phyloP scores from a whole-genome alignment of 371 early-diverging fungal genomes.

The Apophysomyces variabilis region DNA sequence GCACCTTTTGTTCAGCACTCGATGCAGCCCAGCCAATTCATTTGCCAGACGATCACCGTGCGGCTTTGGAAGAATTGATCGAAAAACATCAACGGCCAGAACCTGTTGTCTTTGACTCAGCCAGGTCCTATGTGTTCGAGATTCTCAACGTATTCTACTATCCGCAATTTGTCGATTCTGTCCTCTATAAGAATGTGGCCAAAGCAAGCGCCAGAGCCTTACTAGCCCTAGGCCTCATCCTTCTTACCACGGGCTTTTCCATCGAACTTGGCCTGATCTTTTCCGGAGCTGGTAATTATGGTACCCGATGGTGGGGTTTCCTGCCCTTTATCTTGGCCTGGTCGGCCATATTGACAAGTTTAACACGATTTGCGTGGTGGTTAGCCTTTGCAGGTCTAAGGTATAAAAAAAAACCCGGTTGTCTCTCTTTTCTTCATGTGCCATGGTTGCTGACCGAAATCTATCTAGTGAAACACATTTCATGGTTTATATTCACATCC shows the following conservation, averaged over 20 bases:
- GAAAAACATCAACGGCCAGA: constrained; percentile 50
- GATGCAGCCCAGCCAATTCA: constrained; percentile 50
- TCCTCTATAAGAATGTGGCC: constrained; percentile 42
- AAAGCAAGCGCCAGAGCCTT: constrained; percentile 24
- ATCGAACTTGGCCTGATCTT: constrained; percentile 48
- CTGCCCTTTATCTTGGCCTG: constrained; percentile 49
- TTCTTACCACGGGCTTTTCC: constrained; percentile 42
- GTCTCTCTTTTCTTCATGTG: not conserved
- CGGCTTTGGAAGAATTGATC: constrained; percentile 44
- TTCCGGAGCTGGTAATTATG: constrained; percentile 27
- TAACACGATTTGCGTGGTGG: constrained; percentile 54
- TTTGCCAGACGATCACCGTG: constrained; percentile 50
- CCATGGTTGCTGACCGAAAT: not conserved
- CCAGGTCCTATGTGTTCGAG: constrained; percentile 49
- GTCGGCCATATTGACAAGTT: constrained; percentile 37
- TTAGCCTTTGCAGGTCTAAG: constrained; percentile 41
- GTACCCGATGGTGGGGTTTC: constrained; percentile 40
- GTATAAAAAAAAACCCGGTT: constrained; percentile 29
- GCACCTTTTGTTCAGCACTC: constrained; percentile 44
- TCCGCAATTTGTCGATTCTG: constrained; percentile 47
- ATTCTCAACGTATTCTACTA: constrained; percentile 56
- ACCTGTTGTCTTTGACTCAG: constrained; percentile 53
- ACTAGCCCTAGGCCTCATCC: constrained; percentile 28
- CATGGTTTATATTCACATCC: constrained; percentile 34
- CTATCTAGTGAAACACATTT: constrained; percentile 40